Evolutionary conservation across 768 basidiomycete species (phyloP), one percentile per base, ranked within the genome.

Genomic region (Mrakia gelida): DNA sequence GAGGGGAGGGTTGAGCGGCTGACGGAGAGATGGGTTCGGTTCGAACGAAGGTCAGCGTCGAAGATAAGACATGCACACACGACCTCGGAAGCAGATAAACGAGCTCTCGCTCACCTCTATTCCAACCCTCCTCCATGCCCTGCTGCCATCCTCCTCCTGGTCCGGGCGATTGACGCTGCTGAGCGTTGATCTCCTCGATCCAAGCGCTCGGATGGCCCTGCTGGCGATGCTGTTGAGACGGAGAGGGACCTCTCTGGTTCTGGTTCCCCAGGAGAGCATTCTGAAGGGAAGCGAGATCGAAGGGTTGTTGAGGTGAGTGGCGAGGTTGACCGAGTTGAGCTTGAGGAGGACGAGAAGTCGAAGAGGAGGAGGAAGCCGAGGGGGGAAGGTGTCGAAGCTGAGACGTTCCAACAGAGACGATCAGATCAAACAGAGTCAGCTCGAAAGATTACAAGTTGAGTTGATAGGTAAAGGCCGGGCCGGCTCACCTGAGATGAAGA

Each of bases 341-440:
- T 34, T 75, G 59, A 52, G n/a, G 30, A 73, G 71, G 45, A 30
- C 56, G 71, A 73, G 52, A 18, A 28, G 38, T 7, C 4, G 71
- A 56, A 2, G 49, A 52, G 2, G 49, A 52, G 41, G 59, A 74
- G 28, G 68, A 43, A 26, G 70, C 38, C 28, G 49, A 49, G 8
- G 26, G 71, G 54, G 10, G 75, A 75, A 26, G 75, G 75, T 75
- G 63, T 18, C 75, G 75, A 52, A 75, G 75, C 75, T 75, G 49
- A 18, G 2, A n/a, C 16, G 6, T 18, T 43, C 70, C n/a, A 56
- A n/a, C 34, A 38, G 8, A 38, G 8, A 38, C 38, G 38, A 38
- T 38, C n/a, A n/a, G n/a, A n/a, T n/a, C n/a, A n/a, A n/a, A n/a
- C n/a, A n/a, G n/a, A n/a, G n/a, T n/a, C n/a, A n/a, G n/a, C n/a